phyloP scores from a whole-genome alignment of 257 asterid species.

The Ballota nigra region DNA sequence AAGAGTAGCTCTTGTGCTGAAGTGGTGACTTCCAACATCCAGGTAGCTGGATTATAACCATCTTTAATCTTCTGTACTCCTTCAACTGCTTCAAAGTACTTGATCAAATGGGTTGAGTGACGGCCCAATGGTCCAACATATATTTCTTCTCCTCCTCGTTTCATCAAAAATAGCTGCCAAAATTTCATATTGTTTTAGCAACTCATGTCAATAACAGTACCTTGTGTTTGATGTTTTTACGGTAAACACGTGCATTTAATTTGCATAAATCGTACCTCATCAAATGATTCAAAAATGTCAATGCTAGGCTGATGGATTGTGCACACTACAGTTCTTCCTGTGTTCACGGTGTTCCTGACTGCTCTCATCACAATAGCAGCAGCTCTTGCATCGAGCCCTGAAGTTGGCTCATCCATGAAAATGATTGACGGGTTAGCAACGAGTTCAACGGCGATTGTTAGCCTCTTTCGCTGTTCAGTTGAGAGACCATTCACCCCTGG shows the following conservation, averaged over 20 bases:
- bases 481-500: conserved; percentile 58
- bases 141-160: conserved; percentile 60
- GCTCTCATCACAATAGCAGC: conserved; percentile 69
- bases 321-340: conserved; percentile 64
- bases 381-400: conserved; percentile 61
- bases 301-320: conserved; percentile 75
- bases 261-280: conserved; percentile 39
- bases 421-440: conserved; percentile 62
- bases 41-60: conserved; percentile 68
- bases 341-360: conserved; percentile 57
- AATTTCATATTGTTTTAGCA: conserved; percentile 14
- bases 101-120: conserved; percentile 42
- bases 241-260: background rate
- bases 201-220: background rate
- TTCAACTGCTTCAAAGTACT: conserved; percentile 44
- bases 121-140: conserved; percentile 54
- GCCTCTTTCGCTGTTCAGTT: conserved; percentile 61
- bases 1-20: conserved; percentile 46
- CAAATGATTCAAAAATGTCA: conserved; percentile 63
- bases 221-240: background rate
- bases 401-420: conserved; percentile 69
- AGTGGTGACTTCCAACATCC: conserved; percentile 73
- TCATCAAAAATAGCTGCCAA: conserved; percentile 55
- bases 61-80: conserved; percentile 56
- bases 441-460: conserved; percentile 65